A percentile compares a stretch with the other conserved stretches of the same genome.
These are phyloP conservation scores for Apiospora pterosperma DNA, from an alignment of 2,329 filamentous ascomycete genomes.

Conservation along the genomic window DNA sequence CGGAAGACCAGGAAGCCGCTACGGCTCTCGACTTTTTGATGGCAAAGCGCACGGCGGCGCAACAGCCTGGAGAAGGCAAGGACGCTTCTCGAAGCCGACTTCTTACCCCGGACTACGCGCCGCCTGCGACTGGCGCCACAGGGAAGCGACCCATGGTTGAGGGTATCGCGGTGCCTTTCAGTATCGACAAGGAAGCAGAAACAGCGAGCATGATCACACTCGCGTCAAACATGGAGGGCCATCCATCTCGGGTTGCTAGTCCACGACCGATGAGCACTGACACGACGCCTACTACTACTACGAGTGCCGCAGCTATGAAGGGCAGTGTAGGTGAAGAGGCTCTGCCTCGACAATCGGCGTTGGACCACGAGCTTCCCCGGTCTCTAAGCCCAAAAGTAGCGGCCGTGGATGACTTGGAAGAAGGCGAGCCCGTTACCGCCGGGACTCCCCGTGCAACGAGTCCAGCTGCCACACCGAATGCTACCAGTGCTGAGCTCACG, in stretches of 20 bases:
- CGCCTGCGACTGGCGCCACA: conserved; percentile 47
- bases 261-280: conserved; percentile 31
- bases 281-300: background rate
- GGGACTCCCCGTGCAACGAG: conserved; percentile 10
- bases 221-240: conserved; percentile 35
- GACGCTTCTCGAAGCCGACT: conserved; percentile 35
- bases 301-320: conserved; percentile 6
- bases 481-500: conserved; percentile 11
- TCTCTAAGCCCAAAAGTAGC: conserved; percentile 10
- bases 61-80: conserved; percentile 26
- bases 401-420: conserved; percentile 12
- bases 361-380: conserved; percentile 5
- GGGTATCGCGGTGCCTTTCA: conserved; percentile 72
- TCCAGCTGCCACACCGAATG: conserved; percentile 8
- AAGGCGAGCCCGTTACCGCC: conserved; percentile 11
- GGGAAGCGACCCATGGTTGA: conserved; percentile 65
- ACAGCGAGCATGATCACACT: conserved; percentile 71
- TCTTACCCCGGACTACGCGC: conserved; percentile 38
- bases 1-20: conserved; percentile 29
- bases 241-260: conserved; percentile 27
- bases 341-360: conserved; percentile 6
- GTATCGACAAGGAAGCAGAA: conserved; percentile 58
- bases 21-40: conserved; percentile 42
- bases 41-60: conserved; percentile 35
- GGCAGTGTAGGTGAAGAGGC: conserved; percentile 8